Evolutionary conservation across 2,329 filamentous ascomycete genomes (phyloP).

Genomic region (Raffaelea arxii): DNA sequence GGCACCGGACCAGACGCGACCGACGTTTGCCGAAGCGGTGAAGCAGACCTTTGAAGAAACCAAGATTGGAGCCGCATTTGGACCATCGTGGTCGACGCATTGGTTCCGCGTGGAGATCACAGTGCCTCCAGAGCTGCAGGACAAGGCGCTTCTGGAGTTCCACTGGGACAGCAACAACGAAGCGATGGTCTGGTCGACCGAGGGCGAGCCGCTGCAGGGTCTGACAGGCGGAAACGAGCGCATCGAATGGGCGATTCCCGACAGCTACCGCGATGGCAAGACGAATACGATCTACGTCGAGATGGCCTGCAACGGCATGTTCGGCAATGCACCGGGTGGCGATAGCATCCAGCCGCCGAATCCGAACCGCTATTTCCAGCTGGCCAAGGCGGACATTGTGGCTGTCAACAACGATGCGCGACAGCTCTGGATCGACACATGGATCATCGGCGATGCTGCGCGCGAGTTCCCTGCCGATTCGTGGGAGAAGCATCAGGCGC

Average conservation of each 20-base stretch:
- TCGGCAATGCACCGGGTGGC: constrained; percentile 75
- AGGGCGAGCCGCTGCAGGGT: constrained; percentile 85
- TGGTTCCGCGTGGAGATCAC: constrained; percentile 86
- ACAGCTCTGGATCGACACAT: constrained; percentile 81
- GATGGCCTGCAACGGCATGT: constrained; percentile 99
- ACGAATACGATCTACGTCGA: constrained; percentile 90
- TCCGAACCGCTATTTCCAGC: constrained; percentile 70
- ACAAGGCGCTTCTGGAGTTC: constrained; percentile 81
- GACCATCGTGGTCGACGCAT: constrained; percentile 93
- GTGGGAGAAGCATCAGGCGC: constrained; percentile 79
- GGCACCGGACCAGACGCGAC: constrained; percentile 67
- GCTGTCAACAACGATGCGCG: constrained; percentile 81
- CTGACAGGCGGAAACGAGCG: constrained; percentile 84
- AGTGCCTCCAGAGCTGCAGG: constrained; percentile 60
- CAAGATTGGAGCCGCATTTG: constrained; percentile 68
- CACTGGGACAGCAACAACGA: constrained; percentile 96
- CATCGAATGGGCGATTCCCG: constrained; percentile 82
- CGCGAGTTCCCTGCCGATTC: constrained; percentile 82
- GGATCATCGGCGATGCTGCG: constrained; percentile 90
- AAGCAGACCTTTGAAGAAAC: constrained; percentile 66
- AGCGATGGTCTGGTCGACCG: constrained; percentile 84
- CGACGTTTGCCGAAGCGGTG: constrained; percentile 77
- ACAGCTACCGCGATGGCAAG: constrained; percentile 72
- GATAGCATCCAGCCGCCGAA: constrained; percentile 83
- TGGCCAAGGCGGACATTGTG: constrained; percentile 73